phyloP scores from a whole-genome alignment of 148 eudicot species.

The Euryodendron excelsum region DNA sequence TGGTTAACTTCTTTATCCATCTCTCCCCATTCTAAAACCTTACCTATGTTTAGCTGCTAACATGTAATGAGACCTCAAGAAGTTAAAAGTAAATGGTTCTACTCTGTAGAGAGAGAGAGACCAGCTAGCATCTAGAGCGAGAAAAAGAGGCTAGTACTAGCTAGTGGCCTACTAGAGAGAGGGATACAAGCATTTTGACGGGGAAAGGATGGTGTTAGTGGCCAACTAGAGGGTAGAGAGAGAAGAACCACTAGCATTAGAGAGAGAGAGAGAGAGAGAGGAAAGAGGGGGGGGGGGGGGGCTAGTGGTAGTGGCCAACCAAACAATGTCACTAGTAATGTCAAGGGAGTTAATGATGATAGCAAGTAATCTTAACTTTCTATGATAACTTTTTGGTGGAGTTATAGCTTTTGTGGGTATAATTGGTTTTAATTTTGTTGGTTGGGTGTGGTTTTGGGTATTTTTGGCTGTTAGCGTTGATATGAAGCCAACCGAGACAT shows the following conservation, averaged over 20 bases:
- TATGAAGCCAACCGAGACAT: conserved; percentile 67
- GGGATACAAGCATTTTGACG: too few species aligned
- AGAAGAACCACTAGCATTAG: conserved; percentile 45
- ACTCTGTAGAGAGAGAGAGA: conserved; percentile 18
- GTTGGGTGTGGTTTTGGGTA: conserved; percentile 19
- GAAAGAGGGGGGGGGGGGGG: too few species aligned
- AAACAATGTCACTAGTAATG: conserved; percentile 11
- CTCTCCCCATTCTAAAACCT: conserved; percentile 13
- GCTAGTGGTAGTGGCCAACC: conserved; percentile 39
- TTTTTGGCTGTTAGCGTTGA: conserved; percentile 65
- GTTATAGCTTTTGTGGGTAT: conserved; percentile 21
- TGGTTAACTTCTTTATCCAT: conserved; percentile 34
- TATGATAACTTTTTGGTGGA: conserved; percentile 8
- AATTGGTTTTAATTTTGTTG: conserved; percentile 5
- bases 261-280: conserved; percentile 21
- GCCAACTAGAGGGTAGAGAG: conserved; percentile 15
- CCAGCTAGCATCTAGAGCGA: too few species aligned
- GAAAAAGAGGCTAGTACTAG: too few species aligned
- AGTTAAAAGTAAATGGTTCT: conserved; percentile 1
- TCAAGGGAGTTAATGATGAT: conserved; percentile 39
- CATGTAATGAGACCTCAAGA: conserved; percentile 22
- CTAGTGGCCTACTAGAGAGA: too few species aligned
- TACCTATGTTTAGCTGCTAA: conserved; percentile 30
- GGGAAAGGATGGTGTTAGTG: conserved; percentile 15
- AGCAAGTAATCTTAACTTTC: conserved; percentile 20